Evolutionary conservation across 1,139 yeast species (phyloP).

Genomic region (Suhomyces atakaporum): DNA sequence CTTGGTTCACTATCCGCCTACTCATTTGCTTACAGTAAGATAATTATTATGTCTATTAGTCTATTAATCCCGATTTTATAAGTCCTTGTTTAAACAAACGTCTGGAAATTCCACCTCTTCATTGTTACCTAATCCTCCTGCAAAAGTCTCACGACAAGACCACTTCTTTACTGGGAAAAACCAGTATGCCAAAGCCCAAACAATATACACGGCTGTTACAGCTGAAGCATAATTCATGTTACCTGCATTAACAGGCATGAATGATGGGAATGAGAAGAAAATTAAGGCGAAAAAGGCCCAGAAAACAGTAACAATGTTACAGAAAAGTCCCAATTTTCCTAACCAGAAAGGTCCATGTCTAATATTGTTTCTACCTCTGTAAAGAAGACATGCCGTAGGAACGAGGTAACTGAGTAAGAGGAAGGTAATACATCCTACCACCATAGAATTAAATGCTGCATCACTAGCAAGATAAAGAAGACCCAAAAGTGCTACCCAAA

Average conservation of each 20-base stretch:
- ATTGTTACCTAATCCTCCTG: constrained; percentile 45
- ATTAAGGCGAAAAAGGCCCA: constrained; percentile 66
- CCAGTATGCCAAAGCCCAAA: constrained; percentile 62
- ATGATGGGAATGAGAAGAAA: constrained; percentile 67
- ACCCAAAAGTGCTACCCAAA: constrained; percentile 43
- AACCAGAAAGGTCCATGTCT: constrained; percentile 65
- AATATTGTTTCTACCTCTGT: constrained; percentile 59
- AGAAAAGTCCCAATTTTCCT: constrained; percentile 58
- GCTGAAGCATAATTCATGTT: constrained; percentile 75
- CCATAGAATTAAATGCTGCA: constrained; percentile 50
- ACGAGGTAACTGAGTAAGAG: constrained; percentile 43
- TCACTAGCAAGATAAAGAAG: constrained; percentile 43
- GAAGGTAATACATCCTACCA: constrained; percentile 48
- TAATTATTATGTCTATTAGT: constrained; percentile 5
- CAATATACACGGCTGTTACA: constrained; percentile 56
- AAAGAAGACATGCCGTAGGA: constrained; percentile 52
- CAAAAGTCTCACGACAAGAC: constrained; percentile 43
- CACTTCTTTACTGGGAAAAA: constrained; percentile 45
- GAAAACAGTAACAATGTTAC: constrained; percentile 54
- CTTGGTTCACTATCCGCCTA: too few relatives aligned
- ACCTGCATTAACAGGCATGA: constrained; percentile 61
- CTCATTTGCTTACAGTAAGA: too few relatives aligned
- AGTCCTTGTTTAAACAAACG: constrained; percentile 33
- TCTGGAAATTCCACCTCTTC: constrained; percentile 51
- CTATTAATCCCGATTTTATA: constrained; percentile 10